Percentiles rank a stretch among this genome's conserved stretches.
Conservation (phyloP, 495 filamentous ascomycete species). For the Xylaria grammica region DNA sequence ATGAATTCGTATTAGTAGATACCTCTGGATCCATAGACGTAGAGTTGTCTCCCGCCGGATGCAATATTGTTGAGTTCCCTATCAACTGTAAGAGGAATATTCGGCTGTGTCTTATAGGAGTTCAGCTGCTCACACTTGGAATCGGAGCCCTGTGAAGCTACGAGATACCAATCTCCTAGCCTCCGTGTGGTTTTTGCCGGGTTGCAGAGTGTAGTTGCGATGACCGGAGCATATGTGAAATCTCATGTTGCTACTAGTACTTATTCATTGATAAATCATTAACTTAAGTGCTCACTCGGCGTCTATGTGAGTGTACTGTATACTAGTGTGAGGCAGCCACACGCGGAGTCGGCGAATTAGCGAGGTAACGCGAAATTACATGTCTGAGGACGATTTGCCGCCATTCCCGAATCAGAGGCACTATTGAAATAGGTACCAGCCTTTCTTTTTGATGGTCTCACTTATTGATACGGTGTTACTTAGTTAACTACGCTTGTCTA, state of each 20-base stretch:
- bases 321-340: too few relatives aligned
- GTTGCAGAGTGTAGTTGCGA: too few relatives aligned
- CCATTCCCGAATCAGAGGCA: not conserved
- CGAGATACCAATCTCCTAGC: too few relatives aligned
- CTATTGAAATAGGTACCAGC: not conserved
- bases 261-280: too few relatives aligned
- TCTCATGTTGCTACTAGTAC: too few relatives aligned
- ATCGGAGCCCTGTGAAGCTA: not conserved
- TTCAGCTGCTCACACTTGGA: not conserved
- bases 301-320: too few relatives aligned
- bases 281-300: too few relatives aligned
- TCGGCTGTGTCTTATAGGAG: not conserved
- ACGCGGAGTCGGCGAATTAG: not conserved
- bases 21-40: slow-evolving; percentile 12
- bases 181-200: too few relatives aligned
- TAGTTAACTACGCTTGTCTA: not conserved
- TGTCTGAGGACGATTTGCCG: not conserved
- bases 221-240: not conserved
- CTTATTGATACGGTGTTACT: too few relatives aligned
- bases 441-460: not conserved
- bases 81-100: not conserved
- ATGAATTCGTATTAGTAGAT: not conserved
- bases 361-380: not conserved
- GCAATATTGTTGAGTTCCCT: slow-evolving; percentile 1
- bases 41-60: not conserved